These are phyloP conservation scores for Brachypodium distachyon DNA, from an alignment of 202 grass and related monocot species.

Conservation along the genomic window DNA sequence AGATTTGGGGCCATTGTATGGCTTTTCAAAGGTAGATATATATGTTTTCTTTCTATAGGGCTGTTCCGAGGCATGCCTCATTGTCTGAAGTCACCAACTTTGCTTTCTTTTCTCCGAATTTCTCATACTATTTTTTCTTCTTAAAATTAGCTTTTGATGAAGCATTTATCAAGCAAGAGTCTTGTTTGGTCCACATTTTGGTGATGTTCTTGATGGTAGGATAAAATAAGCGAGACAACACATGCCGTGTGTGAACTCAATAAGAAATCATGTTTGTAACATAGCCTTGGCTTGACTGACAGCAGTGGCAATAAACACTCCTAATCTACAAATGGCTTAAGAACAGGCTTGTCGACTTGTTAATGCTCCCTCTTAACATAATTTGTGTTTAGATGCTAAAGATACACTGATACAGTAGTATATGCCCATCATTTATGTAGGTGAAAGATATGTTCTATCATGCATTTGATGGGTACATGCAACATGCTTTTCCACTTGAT, in stretches of 20 bases:
- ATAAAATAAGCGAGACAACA: neutral
- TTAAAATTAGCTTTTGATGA: neutral
- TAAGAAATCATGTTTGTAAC: neutral
- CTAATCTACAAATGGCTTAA: neutral
- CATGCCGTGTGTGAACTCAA: neutral
- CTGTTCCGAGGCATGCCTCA: neutral
- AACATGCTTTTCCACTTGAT: slow-evolving; percentile 92
- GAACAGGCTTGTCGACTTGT: neutral
- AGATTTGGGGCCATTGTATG: neutral
- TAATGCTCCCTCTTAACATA: neutral
- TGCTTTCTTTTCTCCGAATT: neutral
- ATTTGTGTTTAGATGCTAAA: slow-evolving; percentile 5
- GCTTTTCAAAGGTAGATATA: neutral
- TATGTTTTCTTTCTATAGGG: neutral
- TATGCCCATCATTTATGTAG: slow-evolving; percentile 42
- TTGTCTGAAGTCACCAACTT: neutral
- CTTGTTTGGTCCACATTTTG: neutral
- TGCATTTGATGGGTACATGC: slow-evolving; percentile 97
- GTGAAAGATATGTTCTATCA: slow-evolving; percentile 98
- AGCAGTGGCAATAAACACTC: neutral
- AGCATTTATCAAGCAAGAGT: neutral
- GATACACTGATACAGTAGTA: neutral
- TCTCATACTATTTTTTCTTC: neutral
- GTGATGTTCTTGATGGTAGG: neutral
- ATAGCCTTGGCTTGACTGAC: neutral